Percentiles rank a stretch among this genome's conserved stretches.
Evolutionary conservation across 2,329 filamentous ascomycete genomes (phyloP).

Genomic region (Dendryphion nanum): DNA sequence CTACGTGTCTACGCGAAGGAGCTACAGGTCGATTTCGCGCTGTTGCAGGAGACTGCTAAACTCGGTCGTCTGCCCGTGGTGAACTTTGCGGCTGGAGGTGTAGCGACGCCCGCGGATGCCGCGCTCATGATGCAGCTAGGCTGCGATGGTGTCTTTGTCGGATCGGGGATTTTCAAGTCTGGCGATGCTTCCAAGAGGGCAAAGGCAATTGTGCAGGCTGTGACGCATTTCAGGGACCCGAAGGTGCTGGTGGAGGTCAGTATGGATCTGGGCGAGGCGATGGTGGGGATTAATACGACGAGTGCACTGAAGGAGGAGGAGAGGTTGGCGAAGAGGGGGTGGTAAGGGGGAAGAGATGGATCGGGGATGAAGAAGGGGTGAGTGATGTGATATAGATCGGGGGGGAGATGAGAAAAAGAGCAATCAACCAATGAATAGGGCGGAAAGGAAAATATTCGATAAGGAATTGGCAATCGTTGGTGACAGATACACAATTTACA

Average conservation of each 20-base stretch:
- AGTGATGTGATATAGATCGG: neutral
- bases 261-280: constrained; percentile 89
- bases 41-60: constrained; percentile 84
- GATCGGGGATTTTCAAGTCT: constrained; percentile 95
- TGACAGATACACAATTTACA: too few species aligned
- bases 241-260: constrained; percentile 84
- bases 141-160: constrained; percentile 97
- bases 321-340: constrained; percentile 82
- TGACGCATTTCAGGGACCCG: constrained; percentile 84
- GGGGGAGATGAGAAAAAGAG: too few species aligned
- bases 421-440: too few species aligned
- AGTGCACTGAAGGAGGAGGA: constrained; percentile 69
- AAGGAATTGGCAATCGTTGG: neutral
- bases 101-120: constrained; percentile 97
- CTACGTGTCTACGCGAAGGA: constrained; percentile 78
- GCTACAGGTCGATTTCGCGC: constrained; percentile 71
- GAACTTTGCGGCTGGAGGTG: constrained; percentile 96
- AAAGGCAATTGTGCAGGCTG: constrained; percentile 90
- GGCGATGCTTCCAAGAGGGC: constrained; percentile 88
- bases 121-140: constrained; percentile 99
- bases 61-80: constrained; percentile 88
- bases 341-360: constrained; percentile 53
- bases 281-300: constrained; percentile 90
- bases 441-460: too few species aligned
- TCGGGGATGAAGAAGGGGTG: too few species aligned